phyloP scores from a whole-genome alignment of 2,329 filamentous ascomycete species.

The Fusarium beomiforme region DNA sequence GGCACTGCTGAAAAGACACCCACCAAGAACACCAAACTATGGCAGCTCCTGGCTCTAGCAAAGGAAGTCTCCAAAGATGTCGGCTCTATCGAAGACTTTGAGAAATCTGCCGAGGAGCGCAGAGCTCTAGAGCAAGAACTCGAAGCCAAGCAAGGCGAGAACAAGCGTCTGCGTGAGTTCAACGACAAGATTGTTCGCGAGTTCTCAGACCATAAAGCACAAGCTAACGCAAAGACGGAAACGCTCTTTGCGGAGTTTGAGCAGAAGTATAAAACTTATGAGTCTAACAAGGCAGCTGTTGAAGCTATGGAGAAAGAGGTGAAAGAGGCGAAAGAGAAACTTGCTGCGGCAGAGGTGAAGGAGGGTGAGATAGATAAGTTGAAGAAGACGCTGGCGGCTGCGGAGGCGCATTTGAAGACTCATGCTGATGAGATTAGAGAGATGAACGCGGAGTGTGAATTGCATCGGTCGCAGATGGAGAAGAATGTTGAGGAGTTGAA shows the following conservation, averaged over 20 bases:
- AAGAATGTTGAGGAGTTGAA: conserved; percentile 27
- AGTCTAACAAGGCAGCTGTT: conserved; percentile 38
- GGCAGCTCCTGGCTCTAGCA: conserved; percentile 42
- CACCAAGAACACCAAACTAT: conserved; percentile 39
- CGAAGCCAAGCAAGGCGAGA: conserved; percentile 35
- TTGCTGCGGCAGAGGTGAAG: conserved; percentile 51
- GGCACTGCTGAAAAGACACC: conserved; percentile 33
- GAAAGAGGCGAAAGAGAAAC: conserved; percentile 52
- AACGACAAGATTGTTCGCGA: conserved; percentile 40
- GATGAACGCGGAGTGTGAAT: conserved; percentile 41
- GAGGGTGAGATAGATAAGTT: conserved; percentile 56
- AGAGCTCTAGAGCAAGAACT: conserved; percentile 39
- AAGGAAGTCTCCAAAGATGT: conserved; percentile 43
- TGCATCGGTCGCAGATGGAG: conserved; percentile 40
- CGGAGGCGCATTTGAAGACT: conserved; percentile 27
- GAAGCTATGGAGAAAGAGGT: conserved; percentile 59
- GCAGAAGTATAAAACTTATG: conserved; percentile 40
- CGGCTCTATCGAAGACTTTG: conserved; percentile 42
- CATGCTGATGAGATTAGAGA: conserved; percentile 39
- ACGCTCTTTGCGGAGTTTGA: conserved; percentile 39
- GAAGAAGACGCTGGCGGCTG: conserved; percentile 26
- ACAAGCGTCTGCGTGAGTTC: conserved; percentile 40
- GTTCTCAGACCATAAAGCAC: conserved; percentile 34
- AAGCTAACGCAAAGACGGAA: conserved; percentile 34
- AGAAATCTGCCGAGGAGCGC: conserved; percentile 35